These are phyloP conservation scores for Penicillium vulpinum DNA, from an alignment of 2,329 filamentous ascomycete genomes.

Conservation along the genomic window DNA sequence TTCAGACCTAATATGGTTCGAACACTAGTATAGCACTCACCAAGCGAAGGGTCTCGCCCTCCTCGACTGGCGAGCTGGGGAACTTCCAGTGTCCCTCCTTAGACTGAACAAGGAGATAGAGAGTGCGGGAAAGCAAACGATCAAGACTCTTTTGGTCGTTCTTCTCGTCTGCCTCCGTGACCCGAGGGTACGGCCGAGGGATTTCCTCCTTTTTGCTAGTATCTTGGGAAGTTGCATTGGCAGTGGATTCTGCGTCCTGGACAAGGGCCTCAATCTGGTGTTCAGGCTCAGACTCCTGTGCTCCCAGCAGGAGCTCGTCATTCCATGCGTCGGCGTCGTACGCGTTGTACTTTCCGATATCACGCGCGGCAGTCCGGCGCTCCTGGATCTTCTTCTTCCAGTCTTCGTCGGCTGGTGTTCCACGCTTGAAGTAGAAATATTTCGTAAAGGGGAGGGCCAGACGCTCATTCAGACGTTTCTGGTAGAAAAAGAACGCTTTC, in stretches of 20 bases:
- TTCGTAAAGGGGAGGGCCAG: slow-evolving; percentile 82
- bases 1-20: not conserved
- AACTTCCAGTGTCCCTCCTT: slow-evolving; percentile 76
- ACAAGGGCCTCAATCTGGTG: slow-evolving; percentile 68
- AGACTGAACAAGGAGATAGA: slow-evolving; percentile 81
- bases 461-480: slow-evolving; percentile 93
- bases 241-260: slow-evolving; percentile 66
- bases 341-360: slow-evolving; percentile 81
- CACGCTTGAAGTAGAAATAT: slow-evolving; percentile 92
- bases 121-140: slow-evolving; percentile 72
- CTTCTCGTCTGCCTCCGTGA: slow-evolving; percentile 74
- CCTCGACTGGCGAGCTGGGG: slow-evolving; percentile 68
- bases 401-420: slow-evolving; percentile 79
- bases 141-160: slow-evolving; percentile 78
- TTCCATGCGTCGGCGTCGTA: slow-evolving; percentile 78
- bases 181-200: slow-evolving; percentile 67
- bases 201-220: slow-evolving; percentile 61
- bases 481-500: slow-evolving; percentile 92
- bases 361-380: slow-evolving; percentile 74
- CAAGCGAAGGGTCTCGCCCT: slow-evolving; percentile 76
- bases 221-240: slow-evolving; percentile 42
- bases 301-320: slow-evolving; percentile 80
- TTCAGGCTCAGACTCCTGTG: slow-evolving; percentile 64
- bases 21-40: slow-evolving; percentile 55
- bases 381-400: slow-evolving; percentile 84